phyloP scores from a whole-genome alignment of 495 filamentous ascomycete species.

The Polyplosphaeria fusca region DNA sequence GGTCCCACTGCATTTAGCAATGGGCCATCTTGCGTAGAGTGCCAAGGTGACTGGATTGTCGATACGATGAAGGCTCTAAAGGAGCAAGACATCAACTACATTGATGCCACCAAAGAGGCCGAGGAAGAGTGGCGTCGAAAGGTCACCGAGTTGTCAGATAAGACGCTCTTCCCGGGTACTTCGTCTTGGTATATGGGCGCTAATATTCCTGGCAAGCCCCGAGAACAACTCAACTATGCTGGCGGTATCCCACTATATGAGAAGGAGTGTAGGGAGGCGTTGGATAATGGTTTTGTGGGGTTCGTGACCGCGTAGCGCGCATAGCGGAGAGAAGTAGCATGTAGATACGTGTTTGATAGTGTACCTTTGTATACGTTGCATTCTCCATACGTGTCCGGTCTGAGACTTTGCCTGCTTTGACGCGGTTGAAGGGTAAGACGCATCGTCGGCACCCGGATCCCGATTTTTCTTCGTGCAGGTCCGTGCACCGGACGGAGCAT shows the following conservation, averaged over 20 bases:
- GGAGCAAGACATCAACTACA: conserved; percentile 43
- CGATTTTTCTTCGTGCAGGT: no score
- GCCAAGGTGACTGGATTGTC: conserved; percentile 52
- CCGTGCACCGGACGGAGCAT: neutral
- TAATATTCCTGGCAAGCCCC: conserved; percentile 49
- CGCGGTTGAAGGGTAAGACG: no score
- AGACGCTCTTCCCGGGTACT: conserved; percentile 49
- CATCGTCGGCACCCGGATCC: no score
- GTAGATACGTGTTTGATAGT: no score
- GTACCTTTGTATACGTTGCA: no score
- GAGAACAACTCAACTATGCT: conserved; percentile 46
- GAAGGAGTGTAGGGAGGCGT: conserved; percentile 35
- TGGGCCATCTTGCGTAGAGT: conserved; percentile 49
- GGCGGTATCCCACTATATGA: conserved; percentile 43
- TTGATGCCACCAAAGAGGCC: conserved; percentile 47
- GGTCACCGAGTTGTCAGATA: conserved; percentile 42
- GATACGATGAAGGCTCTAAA: conserved; percentile 47
- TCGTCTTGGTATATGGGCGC: conserved; percentile 43
- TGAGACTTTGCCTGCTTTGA: no score
- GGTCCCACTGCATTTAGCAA: conserved; percentile 52
- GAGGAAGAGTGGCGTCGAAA: conserved; percentile 49
- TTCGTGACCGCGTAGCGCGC: conserved; percentile 34
- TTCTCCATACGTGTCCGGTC: no score
- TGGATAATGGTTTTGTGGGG: conserved; percentile 35
- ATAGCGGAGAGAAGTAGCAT: no score